These are phyloP conservation scores for Fusarium torulosum DNA, from an alignment of 2,329 filamentous ascomycete species.

Conservation along the genomic window DNA sequence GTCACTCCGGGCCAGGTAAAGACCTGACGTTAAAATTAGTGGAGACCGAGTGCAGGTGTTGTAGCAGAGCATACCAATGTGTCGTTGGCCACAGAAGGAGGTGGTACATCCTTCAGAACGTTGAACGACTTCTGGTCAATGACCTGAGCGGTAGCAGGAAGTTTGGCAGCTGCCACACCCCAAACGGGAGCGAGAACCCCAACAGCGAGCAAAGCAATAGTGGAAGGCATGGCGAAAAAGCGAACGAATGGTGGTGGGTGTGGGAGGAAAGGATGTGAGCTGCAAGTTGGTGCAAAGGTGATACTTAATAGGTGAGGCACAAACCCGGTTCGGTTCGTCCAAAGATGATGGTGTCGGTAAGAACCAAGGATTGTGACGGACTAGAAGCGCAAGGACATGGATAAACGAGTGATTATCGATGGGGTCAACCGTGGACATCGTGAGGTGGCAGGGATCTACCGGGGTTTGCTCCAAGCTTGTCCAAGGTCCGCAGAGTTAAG, in stretches of 20 bases:
- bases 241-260: background rate
- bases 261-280: conserved; percentile 4
- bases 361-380: background rate
- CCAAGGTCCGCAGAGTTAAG: conserved; percentile 23
- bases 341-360: conserved; percentile 5
- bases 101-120: conserved; percentile 37
- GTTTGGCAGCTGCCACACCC: conserved; percentile 60
- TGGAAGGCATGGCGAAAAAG: conserved; percentile 36
- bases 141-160: conserved; percentile 36
- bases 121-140: conserved; percentile 44
- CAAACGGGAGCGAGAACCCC: conserved; percentile 31
- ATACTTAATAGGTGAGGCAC: conserved; percentile 29
- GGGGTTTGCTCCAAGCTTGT: conserved; percentile 15
- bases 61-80: conserved; percentile 20
- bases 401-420: conserved; percentile 23
- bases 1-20: conserved; percentile 45
- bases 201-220: conserved; percentile 33
- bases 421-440: background rate
- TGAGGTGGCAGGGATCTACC: conserved; percentile 9
- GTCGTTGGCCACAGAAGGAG: conserved; percentile 35
- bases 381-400: conserved; percentile 1
- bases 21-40: background rate
- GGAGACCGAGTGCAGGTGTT: fast-evolving
- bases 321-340: background rate
- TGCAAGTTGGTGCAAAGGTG: conserved; percentile 11